Evolutionary conservation across 1,139 yeast species (phyloP).

Genomic region (Zygoascus meyerae): DNA sequence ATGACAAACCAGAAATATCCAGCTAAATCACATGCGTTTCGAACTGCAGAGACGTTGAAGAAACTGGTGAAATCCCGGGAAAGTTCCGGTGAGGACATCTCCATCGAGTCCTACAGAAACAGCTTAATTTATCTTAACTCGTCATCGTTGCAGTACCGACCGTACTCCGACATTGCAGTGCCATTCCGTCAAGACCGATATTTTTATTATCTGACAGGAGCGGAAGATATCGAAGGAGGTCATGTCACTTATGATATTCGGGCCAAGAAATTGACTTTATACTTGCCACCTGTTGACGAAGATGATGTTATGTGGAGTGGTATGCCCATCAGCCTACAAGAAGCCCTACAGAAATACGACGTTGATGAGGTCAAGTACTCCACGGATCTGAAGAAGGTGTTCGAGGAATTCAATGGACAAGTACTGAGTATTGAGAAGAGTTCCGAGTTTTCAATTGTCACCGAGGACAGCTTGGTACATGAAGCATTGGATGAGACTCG

Average conservation of each 20-base stretch:
- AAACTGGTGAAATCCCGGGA: constrained; percentile 15
- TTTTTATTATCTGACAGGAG: constrained; percentile 84
- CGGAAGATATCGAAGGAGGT: constrained; percentile 64
- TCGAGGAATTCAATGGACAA: constrained; percentile 25
- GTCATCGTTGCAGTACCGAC: constrained; percentile 53
- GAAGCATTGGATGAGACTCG: constrained; percentile 84
- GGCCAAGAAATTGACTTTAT: constrained; percentile 56
- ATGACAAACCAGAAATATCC: constrained; percentile 41
- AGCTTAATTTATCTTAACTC: constrained; percentile 59
- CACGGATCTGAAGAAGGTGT: constrained; percentile 39
- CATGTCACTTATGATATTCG: constrained; percentile 56
- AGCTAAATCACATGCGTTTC: constrained; percentile 49
- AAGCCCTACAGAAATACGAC: constrained; percentile 61
- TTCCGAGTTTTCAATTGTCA: constrained; percentile 22
- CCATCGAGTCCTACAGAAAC: constrained; percentile 17
- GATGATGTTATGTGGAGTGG: constrained; percentile 99
- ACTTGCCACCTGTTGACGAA: constrained; percentile 73
- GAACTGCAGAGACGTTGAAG: constrained; percentile 38
- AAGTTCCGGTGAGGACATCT: constrained; percentile 14
- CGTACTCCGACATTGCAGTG: constrained; percentile 74
- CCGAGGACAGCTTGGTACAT: constrained; percentile 22
- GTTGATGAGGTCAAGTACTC: constrained; percentile 74
- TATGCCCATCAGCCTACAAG: constrained; percentile 61
- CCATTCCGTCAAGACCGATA: constrained; percentile 86
- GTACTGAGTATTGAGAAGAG: constrained; percentile 38